Evolutionary conservation across 805 yeast species (phyloP), one percentile per base, ranked within the genome.

Genomic region (Candida pseudoglaebosa): DNA sequence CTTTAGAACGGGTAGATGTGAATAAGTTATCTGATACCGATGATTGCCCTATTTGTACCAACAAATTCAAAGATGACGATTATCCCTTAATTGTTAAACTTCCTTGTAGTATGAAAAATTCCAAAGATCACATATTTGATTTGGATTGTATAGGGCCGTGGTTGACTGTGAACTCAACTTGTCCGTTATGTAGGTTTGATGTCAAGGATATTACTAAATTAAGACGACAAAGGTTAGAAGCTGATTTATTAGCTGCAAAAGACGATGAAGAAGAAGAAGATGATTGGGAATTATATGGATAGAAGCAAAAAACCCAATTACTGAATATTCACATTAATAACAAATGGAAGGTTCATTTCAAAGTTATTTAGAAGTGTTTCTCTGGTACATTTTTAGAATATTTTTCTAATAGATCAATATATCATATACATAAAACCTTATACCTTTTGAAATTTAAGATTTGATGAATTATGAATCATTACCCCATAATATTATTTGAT

Each of bases 111-210:
- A 54, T 52, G 18, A 45, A 36, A 29, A 43, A 53, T 24, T 39
- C 54, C 12, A 61, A 54, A 33, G 72, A 67, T 26, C 98, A 90
- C 58, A 72, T 72, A 30, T 90, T 85, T 59, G 98, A 90, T 56
- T 67, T 89, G 46, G 97, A 91, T 48, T 90, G 97, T 57, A 80
- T 91, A 28, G 82, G 84, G 0, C 93, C 95, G 0, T 90, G 98
- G 98, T 67, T 91, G 37, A 76, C 78, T 45, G 66, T 79, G 37
- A 78, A 83, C 49, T 65, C 75, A 1, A 82, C 87, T 0, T 90
- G 98, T 54, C 98, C 98, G 0, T 59, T 91, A 51, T 91, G 97
- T 55, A 70, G 98, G 46, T 78, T 74, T 43, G 82, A 88, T 52
- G 77, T 90, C 18, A 56, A 75, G 15, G 75, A 70, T 24, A 57